phyloP scores from a whole-genome alignment of 2,329 filamentous ascomycete genomes.

The Seiridium cupressi region DNA sequence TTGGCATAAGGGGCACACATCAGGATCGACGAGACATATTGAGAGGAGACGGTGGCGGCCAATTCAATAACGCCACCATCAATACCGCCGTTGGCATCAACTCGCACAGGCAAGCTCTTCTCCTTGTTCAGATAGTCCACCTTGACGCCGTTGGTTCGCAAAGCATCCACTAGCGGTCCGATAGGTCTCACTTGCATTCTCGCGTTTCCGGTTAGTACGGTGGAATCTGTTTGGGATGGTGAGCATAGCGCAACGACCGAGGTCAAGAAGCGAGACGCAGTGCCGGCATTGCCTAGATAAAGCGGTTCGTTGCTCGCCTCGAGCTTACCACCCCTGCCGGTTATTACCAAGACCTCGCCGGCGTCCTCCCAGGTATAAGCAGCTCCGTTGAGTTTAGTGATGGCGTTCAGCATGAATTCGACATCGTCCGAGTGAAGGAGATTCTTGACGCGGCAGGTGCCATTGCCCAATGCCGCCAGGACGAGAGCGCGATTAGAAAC shows the following conservation, averaged over 20 bases:
- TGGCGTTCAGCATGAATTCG: constrained; percentile 94
- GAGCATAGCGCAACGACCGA: constrained; percentile 84
- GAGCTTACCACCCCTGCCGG: constrained; percentile 85
- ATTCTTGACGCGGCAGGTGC: constrained; percentile 85
- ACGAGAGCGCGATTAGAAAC: constrained; percentile 94
- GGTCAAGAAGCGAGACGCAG: constrained; percentile 91
- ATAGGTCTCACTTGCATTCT: constrained; percentile 97
- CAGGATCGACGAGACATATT: constrained; percentile 94
- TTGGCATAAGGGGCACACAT: constrained; percentile 98
- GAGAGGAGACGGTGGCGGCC: constrained; percentile 94
- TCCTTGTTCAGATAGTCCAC: constrained; percentile 84
- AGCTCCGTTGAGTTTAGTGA: constrained; percentile 79
- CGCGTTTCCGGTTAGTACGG: constrained; percentile 86
- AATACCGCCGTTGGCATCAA: constrained; percentile 80
- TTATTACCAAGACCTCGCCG: constrained; percentile 85
- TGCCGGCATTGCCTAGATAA: constrained; percentile 95
- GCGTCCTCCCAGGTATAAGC: constrained; percentile 93
- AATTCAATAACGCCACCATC: constrained; percentile 86
- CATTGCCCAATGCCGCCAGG: constrained; percentile 85
- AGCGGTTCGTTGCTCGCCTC: constrained; percentile 73
- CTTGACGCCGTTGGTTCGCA: constrained; percentile 81
- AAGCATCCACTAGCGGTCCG: constrained; percentile 85
- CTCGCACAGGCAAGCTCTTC: constrained; percentile 78
- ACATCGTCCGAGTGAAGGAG: constrained; percentile 95
- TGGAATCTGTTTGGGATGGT: constrained; percentile 63